phyloP scores from a whole-genome alignment of 202 grass and related monocot genomes.

The Musa balbisiana region DNA sequence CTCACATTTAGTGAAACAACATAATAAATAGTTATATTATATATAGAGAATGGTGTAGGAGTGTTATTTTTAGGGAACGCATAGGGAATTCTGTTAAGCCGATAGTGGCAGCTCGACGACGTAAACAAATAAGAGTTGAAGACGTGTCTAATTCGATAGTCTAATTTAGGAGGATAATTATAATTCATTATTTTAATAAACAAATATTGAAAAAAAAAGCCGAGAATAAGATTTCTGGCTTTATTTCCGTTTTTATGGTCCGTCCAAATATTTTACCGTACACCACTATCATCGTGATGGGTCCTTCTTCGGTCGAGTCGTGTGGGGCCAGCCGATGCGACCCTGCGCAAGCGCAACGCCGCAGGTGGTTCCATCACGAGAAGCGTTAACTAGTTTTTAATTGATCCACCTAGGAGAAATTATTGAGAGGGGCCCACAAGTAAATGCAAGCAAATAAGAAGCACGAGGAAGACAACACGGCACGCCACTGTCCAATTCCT shows the following conservation, averaged over 20 bases:
- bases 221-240: neutral
- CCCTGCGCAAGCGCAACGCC: too few relatives aligned
- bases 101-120: too few relatives aligned
- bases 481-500: neutral
- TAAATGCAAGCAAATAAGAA: neutral
- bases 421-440: neutral
- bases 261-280: too few relatives aligned
- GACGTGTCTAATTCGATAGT: neutral
- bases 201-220: neutral
- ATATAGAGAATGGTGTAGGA: too few relatives aligned
- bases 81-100: too few relatives aligned
- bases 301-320: too few relatives aligned
- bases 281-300: too few relatives aligned
- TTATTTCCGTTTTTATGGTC: too few relatives aligned
- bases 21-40: too few relatives aligned
- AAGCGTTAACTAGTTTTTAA: neutral
- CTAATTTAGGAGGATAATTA: neutral
- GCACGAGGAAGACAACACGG: neutral
- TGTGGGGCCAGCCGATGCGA: too few relatives aligned
- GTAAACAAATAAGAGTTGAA: neutral
- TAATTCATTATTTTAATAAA: neutral
- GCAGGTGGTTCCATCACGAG: neutral
- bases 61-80: too few relatives aligned
- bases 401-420: neutral
- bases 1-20: too few relatives aligned